Base-by-base conservation (phyloP, 2,329 filamentous ascomycete genomes). In the Acarospora socialis region DNA sequence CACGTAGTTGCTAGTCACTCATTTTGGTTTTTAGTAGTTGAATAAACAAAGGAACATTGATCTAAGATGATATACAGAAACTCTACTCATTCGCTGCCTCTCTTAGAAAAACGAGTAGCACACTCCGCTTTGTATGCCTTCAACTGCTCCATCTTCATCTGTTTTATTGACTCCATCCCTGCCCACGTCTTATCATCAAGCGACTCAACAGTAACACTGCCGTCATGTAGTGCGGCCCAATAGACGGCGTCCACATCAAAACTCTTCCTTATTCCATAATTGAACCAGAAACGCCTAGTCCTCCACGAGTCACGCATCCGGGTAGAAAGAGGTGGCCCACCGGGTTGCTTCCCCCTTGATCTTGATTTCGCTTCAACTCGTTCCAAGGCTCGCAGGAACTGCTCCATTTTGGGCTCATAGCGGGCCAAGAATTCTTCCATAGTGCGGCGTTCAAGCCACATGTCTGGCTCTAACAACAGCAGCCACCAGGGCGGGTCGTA, bases 251-350 rank as follows among this genome's bases (percentile, higher is more conserved):
- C 55, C 1, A 56, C 20, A 23, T 56, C 50, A n/a, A 55, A 53
- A 34, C 50, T 49, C 30, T 48, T 55, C 33, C 55, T 46, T 9
- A 47, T 46, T n/a, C 47, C 51, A 39, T 48, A 54, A 26, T 59
- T 39, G 31, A 58, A 55, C 55, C 51, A 58, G 40, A 59, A 58
- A 14, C 44, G 43, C 5, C 46, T 45, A 9, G 38, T 47, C 13
- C 17, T 39, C 56, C 53, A 57, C 4, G 52, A 54, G 3, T 55
- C 46, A 20, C 50, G 48, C 51, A 60, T 57, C 17, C 41, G 39
- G 10, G 13, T 33, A 26, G 46, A 51, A 38, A 50, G 43, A 38
- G n/a, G 14, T 23, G 18, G 17, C 7, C 26, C 24, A 36, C 10
- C 17, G 14, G 16, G 20, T n/a, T n/a, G n/a, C n/a, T n/a, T n/a